These are phyloP conservation scores for Hymenoscyphus fructigenus DNA, from an alignment of 2,329 filamentous ascomycete species.

Conservation along the genomic window DNA sequence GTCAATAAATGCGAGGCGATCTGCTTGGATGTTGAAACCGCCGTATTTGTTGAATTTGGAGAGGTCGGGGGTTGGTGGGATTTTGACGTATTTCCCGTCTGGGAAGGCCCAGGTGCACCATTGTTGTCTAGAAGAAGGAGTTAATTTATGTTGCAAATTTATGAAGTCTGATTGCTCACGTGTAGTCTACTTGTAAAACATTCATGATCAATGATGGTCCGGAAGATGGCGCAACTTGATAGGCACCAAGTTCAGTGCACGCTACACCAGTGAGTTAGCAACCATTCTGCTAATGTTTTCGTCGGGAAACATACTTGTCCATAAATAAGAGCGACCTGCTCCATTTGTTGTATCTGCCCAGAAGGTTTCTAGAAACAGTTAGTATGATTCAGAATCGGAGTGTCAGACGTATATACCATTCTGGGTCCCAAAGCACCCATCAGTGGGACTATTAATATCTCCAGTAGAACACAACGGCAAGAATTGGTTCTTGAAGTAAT, in stretches of 20 bases:
- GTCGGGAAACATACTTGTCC: conserved; percentile 39
- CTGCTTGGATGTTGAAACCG: conserved; percentile 45
- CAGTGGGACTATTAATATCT: conserved; percentile 39
- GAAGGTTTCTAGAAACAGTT: conserved; percentile 38
- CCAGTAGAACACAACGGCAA: conserved; percentile 44
- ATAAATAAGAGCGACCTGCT: conserved; percentile 47
- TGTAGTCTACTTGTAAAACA: conserved; percentile 48
- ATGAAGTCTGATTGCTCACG: conserved; percentile 38
- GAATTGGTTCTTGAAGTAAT: conserved; percentile 49
- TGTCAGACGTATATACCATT: conserved; percentile 18
- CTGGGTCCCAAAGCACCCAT: conserved; percentile 45
- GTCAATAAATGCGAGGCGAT: conserved; percentile 51
- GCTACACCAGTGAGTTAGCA: conserved; percentile 23
- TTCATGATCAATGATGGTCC: conserved; percentile 49
- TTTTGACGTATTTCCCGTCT: conserved; percentile 44
- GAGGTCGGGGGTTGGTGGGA: conserved; percentile 45
- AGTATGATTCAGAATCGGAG: background rate
- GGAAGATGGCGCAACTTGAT: conserved; percentile 46
- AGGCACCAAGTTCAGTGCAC: conserved; percentile 49
- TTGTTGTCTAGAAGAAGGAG: conserved; percentile 32
- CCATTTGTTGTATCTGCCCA: conserved; percentile 46
- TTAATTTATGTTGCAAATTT: too few relatives aligned
- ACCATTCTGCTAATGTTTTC: background rate
- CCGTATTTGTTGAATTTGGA: conserved; percentile 47
- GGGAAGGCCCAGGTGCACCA: conserved; percentile 57